Base-by-base conservation (phyloP, 73 alveolate species). In the Blepharisma stoltei region DNA sequence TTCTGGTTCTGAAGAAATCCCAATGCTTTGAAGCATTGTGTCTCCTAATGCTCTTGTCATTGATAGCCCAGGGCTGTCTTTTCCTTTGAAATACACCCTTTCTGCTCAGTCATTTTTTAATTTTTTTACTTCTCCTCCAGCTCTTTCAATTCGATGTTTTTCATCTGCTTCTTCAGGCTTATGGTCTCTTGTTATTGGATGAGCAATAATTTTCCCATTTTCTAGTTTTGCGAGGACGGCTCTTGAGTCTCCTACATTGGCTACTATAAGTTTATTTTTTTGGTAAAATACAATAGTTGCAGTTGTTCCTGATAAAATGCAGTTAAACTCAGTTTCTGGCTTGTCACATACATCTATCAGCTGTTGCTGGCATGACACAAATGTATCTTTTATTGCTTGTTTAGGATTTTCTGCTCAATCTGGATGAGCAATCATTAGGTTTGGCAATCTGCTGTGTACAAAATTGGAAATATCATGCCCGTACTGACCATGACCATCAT, bases 31-130 rank as follows among this genome's bases (percentile, higher is more conserved):
- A 0, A 93, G 93, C 23, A 83, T 53, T 43, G 55, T 27, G 84
- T 92, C 98, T 11, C 98, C 98, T 6, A 92, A 18, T 18, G 95
- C 84, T 70, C 98, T 71, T 37, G 93, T 82, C 98, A 92, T 92
- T 21, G 98, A 96, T 25, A 92, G 86, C 7, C 98, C 98, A 6
- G 98, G 98, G 38, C 81, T 76, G 78, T 92, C 94, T 73, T 80
- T 81, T 75, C 86, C 70, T 80, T 76, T 86, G 71, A 89, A 81
- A 96, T 96, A 92, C 6, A 92, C 95, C 55, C 98, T 85, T 46
- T 87, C 80, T 38, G 82, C 83, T 54, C 60, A 76, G 49, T 78
- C 82, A 23, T 80, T 86, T 78, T 82, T 81, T 65, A 68, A 86
- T 11, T 91, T 83, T 53, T 80, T 68, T n/a, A 81, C 54, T 70